Percentiles rank a stretch among this genome's conserved stretches.
These are phyloP conservation scores for Neurospora discreta DNA, from an alignment of 495 filamentous ascomycete genomes.

Conservation along the genomic window DNA sequence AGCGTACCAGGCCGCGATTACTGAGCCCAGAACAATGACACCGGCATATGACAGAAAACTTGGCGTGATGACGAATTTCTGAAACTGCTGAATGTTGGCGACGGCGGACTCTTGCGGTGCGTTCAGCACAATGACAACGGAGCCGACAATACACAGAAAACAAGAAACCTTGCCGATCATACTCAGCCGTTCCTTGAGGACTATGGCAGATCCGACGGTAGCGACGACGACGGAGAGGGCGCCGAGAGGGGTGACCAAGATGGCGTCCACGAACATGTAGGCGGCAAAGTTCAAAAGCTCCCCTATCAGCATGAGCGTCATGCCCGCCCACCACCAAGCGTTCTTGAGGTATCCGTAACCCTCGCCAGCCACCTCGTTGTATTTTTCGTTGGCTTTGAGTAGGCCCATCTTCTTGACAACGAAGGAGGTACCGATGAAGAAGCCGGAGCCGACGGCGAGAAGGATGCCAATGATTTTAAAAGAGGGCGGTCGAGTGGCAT, in stretches of 20 bases:
- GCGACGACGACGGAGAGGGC: conserved; percentile 94
- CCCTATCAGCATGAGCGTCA: conserved; percentile 94
- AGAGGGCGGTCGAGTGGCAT: conserved; percentile 23
- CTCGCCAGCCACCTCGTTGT: conserved; percentile 90
- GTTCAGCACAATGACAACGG: conserved; percentile 88
- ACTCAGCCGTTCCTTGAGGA: conserved; percentile 88
- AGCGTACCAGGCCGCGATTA: conserved; percentile 67
- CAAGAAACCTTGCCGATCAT: conserved; percentile 95
- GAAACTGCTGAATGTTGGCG: conserved; percentile 83
- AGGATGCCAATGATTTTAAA: conserved; percentile 87
- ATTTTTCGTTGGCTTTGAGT: conserved; percentile 88
- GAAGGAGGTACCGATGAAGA: conserved; percentile 93
- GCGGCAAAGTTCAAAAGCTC: conserved; percentile 97
- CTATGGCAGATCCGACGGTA: conserved; percentile 86
- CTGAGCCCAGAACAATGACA: conserved; percentile 62
- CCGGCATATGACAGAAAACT: conserved; percentile 82
- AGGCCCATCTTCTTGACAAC: conserved; percentile 90
- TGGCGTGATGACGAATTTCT: conserved; percentile 75
- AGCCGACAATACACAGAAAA: conserved; percentile 88
- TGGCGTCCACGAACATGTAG: conserved; percentile 95
- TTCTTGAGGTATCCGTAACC: conserved; percentile 98
- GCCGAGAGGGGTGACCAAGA: conserved; percentile 87
- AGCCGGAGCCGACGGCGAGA: conserved; percentile 75
- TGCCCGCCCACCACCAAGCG: conserved; percentile 87
- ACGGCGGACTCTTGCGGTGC: conserved; percentile 80